phyloP scores from a whole-genome alignment of 176 grass and related monocot species.

The Eragrostis curvula region DNA sequence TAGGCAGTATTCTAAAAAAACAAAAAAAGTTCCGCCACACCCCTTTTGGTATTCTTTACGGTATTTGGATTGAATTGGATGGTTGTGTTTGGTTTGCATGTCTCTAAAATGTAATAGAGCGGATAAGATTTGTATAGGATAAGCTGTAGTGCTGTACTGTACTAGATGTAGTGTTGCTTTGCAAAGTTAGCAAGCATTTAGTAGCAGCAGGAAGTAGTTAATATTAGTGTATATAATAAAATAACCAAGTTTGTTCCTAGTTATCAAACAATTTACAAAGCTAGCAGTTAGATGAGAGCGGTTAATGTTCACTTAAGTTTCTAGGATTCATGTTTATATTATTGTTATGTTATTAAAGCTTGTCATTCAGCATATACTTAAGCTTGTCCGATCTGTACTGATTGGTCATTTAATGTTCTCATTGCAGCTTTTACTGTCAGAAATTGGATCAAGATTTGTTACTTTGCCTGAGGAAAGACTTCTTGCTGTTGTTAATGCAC shows the following conservation, averaged over 20 bases:
- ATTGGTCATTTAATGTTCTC: slow-evolving; percentile 31
- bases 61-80: not conserved
- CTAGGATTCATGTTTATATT: not conserved
- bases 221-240: not conserved
- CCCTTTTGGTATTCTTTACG: not conserved
- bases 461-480: slow-evolving; percentile 97
- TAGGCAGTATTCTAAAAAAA: not conserved
- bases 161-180: not conserved
- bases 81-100: not conserved
- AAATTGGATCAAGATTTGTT: slow-evolving; percentile 99
- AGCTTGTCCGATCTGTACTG: not conserved
- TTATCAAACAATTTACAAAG: not conserved
- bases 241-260: not conserved
- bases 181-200: slow-evolving; percentile 13
- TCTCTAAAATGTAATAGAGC: not conserved
- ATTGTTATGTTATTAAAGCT: slow-evolving; percentile 26
- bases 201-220: not conserved
- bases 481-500: slow-evolving; percentile 94
- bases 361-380: not conserved
- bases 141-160: not conserved
- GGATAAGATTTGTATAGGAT: not conserved
- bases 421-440: slow-evolving; percentile 89
- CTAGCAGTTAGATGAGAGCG: not conserved
- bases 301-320: not conserved
- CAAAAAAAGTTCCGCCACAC: slow-evolving; percentile 8